phyloP scores from a whole-genome alignment of 176 grass and related monocot genomes.

The Juncus effusus region DNA sequence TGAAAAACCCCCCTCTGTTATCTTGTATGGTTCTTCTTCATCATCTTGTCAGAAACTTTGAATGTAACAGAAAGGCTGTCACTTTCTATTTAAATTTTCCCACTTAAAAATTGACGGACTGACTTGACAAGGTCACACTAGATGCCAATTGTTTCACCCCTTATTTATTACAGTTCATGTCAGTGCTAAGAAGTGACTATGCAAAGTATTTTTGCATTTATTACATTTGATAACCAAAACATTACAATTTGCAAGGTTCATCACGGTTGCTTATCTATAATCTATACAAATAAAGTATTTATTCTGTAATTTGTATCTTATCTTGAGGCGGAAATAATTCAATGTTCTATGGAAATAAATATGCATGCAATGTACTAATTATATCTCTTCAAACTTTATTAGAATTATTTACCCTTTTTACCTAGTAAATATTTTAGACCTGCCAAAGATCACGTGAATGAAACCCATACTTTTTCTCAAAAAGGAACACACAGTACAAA shows the following conservation, averaged over 20 bases:
- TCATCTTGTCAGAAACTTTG: neutral
- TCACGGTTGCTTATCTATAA: neutral
- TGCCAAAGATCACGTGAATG: constrained; percentile 17
- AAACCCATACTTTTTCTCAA: constrained; percentile 1
- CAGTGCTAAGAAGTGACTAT: neutral
- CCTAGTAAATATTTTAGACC: neutral
- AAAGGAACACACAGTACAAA: constrained; percentile 11
- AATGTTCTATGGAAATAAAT: neutral
- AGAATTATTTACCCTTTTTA: constrained; percentile 3
- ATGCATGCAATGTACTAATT: neutral
- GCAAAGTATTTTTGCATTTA: neutral
- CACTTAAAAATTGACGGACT: constrained; percentile 2
- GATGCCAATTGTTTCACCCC: neutral
- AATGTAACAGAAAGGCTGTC: too few relatives aligned
- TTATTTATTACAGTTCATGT: neutral
- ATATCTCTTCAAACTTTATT: neutral
- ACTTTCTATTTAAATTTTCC: constrained; percentile 1
- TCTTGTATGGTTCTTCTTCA: neutral
- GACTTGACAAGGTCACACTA: neutral
- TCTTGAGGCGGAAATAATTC: neutral
- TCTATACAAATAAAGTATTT: neutral
- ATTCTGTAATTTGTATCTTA: constrained; percentile 2
- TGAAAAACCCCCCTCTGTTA: too few relatives aligned
- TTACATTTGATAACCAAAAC: neutral
- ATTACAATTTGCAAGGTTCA: constrained; percentile 2